Evolutionary conservation across 306 rosid species (phyloP).

Genomic region (Quercus glauca): DNA sequence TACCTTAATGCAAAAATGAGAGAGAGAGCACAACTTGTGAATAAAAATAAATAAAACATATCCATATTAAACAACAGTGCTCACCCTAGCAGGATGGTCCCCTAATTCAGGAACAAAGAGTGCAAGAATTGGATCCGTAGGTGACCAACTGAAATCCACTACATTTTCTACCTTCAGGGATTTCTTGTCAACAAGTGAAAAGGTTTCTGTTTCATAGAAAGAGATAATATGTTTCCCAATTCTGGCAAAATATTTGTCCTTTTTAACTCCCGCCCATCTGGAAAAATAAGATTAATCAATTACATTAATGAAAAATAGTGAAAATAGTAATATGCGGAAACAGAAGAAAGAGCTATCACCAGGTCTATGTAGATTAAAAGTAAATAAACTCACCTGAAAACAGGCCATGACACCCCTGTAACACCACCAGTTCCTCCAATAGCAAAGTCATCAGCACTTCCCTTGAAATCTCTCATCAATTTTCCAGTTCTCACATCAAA

Average conservation of each 20-base stretch:
- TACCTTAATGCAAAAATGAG: neutral
- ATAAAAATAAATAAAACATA: neutral
- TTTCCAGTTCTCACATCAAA: slow-evolving; percentile 93
- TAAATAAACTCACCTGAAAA: slow-evolving; percentile 56
- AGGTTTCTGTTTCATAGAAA: slow-evolving; percentile 79
- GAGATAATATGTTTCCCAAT: slow-evolving; percentile 75
- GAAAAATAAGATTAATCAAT: slow-evolving; percentile 14
- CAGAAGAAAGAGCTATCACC: neutral
- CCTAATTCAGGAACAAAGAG: slow-evolving; percentile 89
- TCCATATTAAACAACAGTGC: neutral
- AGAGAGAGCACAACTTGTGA: neutral
- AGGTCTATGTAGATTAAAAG: neutral
- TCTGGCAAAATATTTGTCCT: slow-evolving; percentile 86
- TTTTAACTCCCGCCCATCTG: slow-evolving; percentile 85
- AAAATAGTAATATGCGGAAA: neutral
- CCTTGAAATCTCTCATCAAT: slow-evolving; percentile 86
- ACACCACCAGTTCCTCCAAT: slow-evolving; percentile 78
- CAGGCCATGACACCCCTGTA: slow-evolving; percentile 82
- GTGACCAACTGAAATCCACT: slow-evolving; percentile 92
- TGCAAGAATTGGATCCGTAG: slow-evolving; percentile 83
- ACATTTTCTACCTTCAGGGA: slow-evolving; percentile 83
- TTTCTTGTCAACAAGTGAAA: slow-evolving; percentile 83
- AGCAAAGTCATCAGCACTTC: slow-evolving; percentile 84
- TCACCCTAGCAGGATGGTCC: slow-evolving; percentile 78
- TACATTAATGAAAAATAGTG: neutral